phyloP scores from a whole-genome alignment of 2,329 filamentous ascomycete species.

The Neurospora sp. region DNA sequence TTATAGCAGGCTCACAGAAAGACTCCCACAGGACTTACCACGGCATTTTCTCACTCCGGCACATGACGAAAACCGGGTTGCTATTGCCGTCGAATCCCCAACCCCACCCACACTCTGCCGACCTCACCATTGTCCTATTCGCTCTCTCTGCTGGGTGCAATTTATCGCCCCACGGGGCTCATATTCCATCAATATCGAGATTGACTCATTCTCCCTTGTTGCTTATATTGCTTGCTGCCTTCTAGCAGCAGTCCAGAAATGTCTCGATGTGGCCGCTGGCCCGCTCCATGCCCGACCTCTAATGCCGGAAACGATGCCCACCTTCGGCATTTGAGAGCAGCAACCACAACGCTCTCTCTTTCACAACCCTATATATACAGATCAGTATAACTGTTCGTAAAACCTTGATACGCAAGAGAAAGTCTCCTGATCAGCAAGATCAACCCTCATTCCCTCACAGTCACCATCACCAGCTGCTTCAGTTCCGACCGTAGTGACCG shows the following conservation, averaged over 20 bases:
- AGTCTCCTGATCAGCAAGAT: background rate
- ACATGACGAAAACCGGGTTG: conserved; percentile 9
- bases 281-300: conserved; percentile 14
- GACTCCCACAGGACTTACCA: background rate
- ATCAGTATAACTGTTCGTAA: too few species aligned
- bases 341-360: background rate
- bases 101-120: conserved; percentile 11
- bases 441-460: background rate
- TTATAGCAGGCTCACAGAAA: background rate
- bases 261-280: conserved; percentile 6
- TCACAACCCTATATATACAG: background rate
- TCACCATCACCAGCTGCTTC: background rate
- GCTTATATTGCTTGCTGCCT: background rate
- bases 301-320: conserved; percentile 1
- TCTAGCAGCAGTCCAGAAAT: conserved; percentile 1
- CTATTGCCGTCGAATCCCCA: conserved; percentile 9
- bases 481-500: background rate
- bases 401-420: background rate
- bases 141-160: conserved; percentile 7
- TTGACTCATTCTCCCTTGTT: conserved; percentile 4
- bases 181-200: conserved; percentile 5
- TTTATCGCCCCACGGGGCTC: conserved; percentile 11
- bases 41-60: background rate
- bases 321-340: conserved; percentile 12
- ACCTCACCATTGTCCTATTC: conserved; percentile 11